Evolutionary conservation across 345 rosid species (phyloP), one percentile per base, ranked within the genome.

Genomic region (Citrus hindsii): DNA sequence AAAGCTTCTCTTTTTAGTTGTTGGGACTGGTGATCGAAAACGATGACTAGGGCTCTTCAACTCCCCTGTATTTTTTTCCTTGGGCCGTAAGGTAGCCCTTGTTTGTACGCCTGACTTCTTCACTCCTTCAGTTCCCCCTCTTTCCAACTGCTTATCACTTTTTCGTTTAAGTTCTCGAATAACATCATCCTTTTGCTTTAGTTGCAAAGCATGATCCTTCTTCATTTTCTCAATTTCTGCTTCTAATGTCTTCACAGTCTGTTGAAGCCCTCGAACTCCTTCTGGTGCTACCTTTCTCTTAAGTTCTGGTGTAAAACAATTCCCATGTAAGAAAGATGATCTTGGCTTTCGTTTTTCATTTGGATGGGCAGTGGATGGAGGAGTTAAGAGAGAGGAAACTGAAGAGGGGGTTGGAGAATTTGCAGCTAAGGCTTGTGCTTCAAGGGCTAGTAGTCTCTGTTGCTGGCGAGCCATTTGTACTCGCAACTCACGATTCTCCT

Each of bases 401-500:
- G 98, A 92, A 66, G 97, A 84, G 22, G 97, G 98, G 18, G 98
- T 91, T 37, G 88, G 88, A 38, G 94, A 91, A 73, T 87, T 87
- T 65, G 91, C 91, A 62, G 96, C 97, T 77, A 93, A 66, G 63
- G 88, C 79, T 73, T 92, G 92, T 48, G 94, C 94, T 85, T 95
- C 89, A 56, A 93, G 88, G 60, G 90, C 76, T 24, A 89, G 85
- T 64, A 95, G 82, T 85, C 91, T 92, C 62, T 93, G 91, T 76
- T 93, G 95, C 81, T 89, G 97, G 35, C 87, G 86, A 33, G 87
- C 95, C 63, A 93, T 83, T 78, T 91, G 97, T 0, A 88, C 92
- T 74, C 95, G 86, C 83, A 95, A 76, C 72, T 95, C 98, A 10
- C 95, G 86, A 79, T 93, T 95, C 83, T 93, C 95, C 81, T 92